Evolutionary conservation across 257 asterid species (phyloP).

Genomic region (Solanum raphanifolium): DNA sequence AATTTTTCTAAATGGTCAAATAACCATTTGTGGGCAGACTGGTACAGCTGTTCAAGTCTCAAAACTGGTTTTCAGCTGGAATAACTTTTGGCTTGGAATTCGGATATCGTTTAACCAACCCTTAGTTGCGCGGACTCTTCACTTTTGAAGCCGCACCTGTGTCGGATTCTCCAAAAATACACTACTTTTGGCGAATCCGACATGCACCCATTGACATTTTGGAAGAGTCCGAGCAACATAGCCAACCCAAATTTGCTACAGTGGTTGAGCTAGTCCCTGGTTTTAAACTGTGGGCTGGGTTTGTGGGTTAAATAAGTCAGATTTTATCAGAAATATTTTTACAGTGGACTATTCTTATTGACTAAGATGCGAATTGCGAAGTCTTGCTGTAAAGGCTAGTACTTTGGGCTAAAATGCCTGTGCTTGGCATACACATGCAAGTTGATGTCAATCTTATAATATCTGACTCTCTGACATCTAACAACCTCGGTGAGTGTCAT

Average conservation of each 20-base stretch:
- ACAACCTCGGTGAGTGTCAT: neutral
- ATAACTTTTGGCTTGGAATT: neutral
- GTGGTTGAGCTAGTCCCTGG: neutral
- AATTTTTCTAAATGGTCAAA: neutral
- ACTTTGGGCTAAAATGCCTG: neutral
- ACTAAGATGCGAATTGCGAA: neutral
- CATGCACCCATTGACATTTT: no score
- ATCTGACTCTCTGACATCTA: neutral
- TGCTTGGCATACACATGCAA: neutral
- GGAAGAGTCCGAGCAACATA: no score
- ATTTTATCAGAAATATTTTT: neutral
- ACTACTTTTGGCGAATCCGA: no score
- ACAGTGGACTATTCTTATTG: neutral
- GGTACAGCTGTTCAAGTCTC: neutral
- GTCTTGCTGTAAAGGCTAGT: neutral
- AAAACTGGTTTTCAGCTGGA: neutral
- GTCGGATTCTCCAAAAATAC: no score
- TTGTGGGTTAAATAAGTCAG: neutral
- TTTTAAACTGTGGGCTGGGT: neutral
- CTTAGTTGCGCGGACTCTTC: no score
- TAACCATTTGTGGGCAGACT: neutral
- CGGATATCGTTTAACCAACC: neutral
- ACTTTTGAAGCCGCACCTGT: no score
- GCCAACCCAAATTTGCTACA: neutral
- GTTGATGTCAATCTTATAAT: neutral